Evolutionary conservation across 805 yeast genomes (phyloP), one percentile per base, ranked within the genome.

Genomic region (Saccharomycopsis sp.): DNA sequence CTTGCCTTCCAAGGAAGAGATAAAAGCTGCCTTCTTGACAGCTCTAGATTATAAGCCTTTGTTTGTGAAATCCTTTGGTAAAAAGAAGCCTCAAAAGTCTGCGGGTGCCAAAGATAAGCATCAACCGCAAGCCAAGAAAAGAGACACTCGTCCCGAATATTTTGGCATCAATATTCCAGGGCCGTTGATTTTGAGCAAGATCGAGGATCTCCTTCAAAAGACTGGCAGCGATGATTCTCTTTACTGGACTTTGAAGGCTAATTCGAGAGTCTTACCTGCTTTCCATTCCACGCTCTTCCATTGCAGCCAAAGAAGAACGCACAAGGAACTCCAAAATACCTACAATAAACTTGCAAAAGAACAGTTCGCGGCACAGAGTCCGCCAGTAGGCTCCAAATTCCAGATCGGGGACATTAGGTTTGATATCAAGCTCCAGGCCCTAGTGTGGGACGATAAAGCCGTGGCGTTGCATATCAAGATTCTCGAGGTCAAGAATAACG

Each of bases 21-120:
- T 84, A 34, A 62, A 70, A 0, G 62, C 48, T 0, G 87, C 90
- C 0, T 82, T 84, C 60, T 59, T 71, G 9, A 64, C 66, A 15
- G 91, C 94, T 0, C 67, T 82, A 24, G 59, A 65, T 0, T 85
- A 82, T 70, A 75, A 74, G 53, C 91, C 96, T 0, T 68, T 73
- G n/a, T 69, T 78, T n/a, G 73, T 72, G 23, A 79, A 78, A 54
- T 60, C 62, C 4, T 65, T 74, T 40, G 15, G 37, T 2, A n/a
- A 21, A 24, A 18, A 34, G 47, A 44, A 18, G 46, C 41, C 16
- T 40, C 50, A 12, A 9, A 46, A 41, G 23, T 21, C 47, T 12
- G 24, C 34, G 2, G 41, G 52, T 7, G 40, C 50, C 20, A 48
- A 46, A 40, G 23, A 34, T 24, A 12, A 44, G 8, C 8, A 12